A percentile compares a stretch with the other conserved stretches of the same genome.
phyloP scores from a whole-genome alignment of 257 asterid species.

The Mentha longifolia region DNA sequence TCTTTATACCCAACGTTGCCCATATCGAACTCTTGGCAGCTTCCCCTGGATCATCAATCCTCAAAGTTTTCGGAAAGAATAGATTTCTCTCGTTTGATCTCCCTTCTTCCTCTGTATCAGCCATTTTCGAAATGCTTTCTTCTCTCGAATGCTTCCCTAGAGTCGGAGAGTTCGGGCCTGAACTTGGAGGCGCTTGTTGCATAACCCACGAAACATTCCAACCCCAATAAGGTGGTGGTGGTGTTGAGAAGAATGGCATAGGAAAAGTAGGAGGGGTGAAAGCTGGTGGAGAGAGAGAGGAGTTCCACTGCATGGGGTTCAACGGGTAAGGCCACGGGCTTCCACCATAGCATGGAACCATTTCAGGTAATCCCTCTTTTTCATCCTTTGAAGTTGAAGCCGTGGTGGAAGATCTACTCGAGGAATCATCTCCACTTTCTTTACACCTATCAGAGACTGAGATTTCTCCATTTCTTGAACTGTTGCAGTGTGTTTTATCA shows the following conservation, averaged over 20 bases:
- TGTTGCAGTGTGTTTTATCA: conserved; percentile 43
- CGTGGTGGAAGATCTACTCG: conserved; percentile 46
- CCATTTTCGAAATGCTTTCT: conserved; percentile 30
- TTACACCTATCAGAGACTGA: conserved; percentile 44
- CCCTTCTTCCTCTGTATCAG: conserved; percentile 29
- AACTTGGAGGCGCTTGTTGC: conserved; percentile 41
- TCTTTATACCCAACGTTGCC: conserved; percentile 60
- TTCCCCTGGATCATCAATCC: conserved; percentile 60
- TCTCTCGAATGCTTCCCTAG: conserved; percentile 73
- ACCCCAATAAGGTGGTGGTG: conserved; percentile 73
- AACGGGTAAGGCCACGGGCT: conserved; percentile 81
- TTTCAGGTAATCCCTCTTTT: conserved; percentile 39
- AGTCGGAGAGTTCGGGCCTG: conserved; percentile 49
- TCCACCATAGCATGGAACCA: conserved; percentile 57
- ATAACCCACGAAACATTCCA: conserved; percentile 59
- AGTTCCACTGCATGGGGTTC: conserved; percentile 59
- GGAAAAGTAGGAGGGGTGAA: conserved; percentile 57
- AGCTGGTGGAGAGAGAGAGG: conserved; percentile 45
- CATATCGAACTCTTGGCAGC: conserved; percentile 71
- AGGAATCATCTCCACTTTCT: conserved; percentile 50
- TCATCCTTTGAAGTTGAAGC: conserved; percentile 56
- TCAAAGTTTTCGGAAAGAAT: conserved; percentile 57
- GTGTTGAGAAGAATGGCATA: conserved; percentile 55
- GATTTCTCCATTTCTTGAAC: conserved; percentile 42
- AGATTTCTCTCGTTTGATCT: conserved; percentile 36